Conservation (phyloP, 2,329 filamentous ascomycete species). For the Sarocladium strictum region DNA sequence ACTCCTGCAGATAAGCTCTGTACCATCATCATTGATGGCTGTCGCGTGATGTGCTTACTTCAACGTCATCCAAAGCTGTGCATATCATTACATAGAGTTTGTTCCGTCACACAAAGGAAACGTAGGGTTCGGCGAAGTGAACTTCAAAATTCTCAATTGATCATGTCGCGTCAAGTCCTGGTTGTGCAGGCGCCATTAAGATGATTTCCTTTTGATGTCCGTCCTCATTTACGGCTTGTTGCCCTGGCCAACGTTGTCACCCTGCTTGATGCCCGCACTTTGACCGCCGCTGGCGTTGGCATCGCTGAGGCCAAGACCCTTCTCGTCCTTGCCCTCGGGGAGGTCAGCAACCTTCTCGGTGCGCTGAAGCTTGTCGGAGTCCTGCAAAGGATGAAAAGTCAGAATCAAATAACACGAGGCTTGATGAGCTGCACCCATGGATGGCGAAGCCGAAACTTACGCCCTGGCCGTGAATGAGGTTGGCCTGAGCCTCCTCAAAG, state of each 20-base stretch:
- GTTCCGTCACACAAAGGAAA: no score
- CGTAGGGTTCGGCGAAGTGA: no score
- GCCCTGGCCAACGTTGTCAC: conserved; percentile 35
- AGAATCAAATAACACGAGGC: conserved; percentile 7
- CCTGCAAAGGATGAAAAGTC: no score
- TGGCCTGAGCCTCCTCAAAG: conserved; percentile 28
- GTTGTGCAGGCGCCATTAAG: not conserved
- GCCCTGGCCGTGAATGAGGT: conserved; percentile 38
- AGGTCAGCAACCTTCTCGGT: conserved; percentile 44
- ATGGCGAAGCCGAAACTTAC: conserved; percentile 23
- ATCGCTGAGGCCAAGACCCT: conserved; percentile 35
- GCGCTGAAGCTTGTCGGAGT: conserved; percentile 31
- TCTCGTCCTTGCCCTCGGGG: conserved; percentile 36
- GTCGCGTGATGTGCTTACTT: not conserved
- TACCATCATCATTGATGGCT: not conserved
- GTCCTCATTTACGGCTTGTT: conserved; percentile 12
- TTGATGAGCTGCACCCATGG: not conserved
- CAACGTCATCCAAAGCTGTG: not conserved
- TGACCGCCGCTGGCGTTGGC: conserved; percentile 36
- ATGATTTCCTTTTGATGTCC: not conserved
- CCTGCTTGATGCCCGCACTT: conserved; percentile 35
- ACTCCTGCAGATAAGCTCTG: no score
- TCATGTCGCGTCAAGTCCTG: conserved; percentile 8
- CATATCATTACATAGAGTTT: no score
- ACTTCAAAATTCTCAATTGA: conserved; percentile 4